These are phyloP conservation scores for Pseudoscleropodium purum DNA, from an alignment of 225 moss, liverwort and hornwort species.

Conservation along the genomic window DNA sequence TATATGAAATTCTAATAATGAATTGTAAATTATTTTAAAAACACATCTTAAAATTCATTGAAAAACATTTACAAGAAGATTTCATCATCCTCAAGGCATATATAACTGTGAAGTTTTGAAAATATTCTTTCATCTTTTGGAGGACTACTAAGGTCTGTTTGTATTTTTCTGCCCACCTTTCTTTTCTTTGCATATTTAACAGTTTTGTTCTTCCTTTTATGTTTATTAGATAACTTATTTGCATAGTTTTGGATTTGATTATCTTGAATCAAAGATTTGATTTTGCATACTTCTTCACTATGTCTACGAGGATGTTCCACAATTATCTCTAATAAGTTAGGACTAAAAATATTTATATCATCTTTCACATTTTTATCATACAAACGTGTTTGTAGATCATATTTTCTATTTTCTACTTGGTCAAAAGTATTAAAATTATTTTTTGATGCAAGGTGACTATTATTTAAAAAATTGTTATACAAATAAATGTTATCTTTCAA, in stretches of 20 bases:
- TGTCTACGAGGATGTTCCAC: neutral
- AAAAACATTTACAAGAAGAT: neutral
- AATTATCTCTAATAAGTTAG: neutral
- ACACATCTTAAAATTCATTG: neutral
- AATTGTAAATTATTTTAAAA: neutral
- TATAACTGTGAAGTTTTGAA: neutral
- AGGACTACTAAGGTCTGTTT: neutral
- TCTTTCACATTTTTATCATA: neutral
- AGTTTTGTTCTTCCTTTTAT: neutral
- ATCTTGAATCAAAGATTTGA: neutral
- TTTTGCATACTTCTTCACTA: neutral
- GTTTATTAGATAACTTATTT: neutral
- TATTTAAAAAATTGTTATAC: neutral
- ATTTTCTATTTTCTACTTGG: neutral
- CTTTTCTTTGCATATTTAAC: neutral
- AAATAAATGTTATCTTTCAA: neutral
- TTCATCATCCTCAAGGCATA: neutral
- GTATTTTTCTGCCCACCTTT: neutral
- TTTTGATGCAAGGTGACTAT: neutral
- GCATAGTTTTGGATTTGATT: neutral
- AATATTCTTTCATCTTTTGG: conserved; percentile 3
- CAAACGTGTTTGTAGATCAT: neutral
- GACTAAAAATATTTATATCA: neutral
- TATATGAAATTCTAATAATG: accelerated
- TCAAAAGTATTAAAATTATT: neutral